Percentiles rank a stretch among this genome's conserved stretches.
These are phyloP conservation scores for Cystobasidium pallidum DNA, from an alignment of 1,284 basidiomycete genomes.

Conservation along the genomic window DNA sequence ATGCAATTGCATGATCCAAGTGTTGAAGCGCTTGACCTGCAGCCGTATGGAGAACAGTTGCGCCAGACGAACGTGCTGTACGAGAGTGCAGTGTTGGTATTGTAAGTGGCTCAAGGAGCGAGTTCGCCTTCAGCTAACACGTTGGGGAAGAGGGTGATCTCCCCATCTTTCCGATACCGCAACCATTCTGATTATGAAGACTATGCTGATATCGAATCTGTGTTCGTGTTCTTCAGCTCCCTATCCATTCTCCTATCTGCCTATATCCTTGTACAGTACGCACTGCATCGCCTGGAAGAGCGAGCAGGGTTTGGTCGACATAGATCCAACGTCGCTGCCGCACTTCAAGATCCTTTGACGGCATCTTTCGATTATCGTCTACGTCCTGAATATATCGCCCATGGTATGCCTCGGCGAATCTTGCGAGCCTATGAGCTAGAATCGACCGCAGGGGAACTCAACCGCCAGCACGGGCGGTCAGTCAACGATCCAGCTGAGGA, in stretches of 20 bases:
- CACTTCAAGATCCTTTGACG: conserved; percentile 10
- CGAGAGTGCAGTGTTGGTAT: background rate
- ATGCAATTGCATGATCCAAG: background rate
- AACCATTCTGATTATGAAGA: no score
- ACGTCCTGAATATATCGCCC: background rate
- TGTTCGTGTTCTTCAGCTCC: background rate
- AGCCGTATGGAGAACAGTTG: background rate
- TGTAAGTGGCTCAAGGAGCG: background rate
- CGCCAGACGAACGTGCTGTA: background rate
- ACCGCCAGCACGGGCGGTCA: background rate
- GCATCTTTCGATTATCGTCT: background rate
- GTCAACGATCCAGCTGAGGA: background rate
- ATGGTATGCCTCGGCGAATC: background rate
- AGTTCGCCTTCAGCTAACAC: no score
- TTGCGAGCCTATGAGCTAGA: background rate
- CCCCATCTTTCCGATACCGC: no score
- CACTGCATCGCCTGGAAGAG: conserved; percentile 11
- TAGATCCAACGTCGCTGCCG: background rate
- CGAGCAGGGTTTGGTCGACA: background rate
- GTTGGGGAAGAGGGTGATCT: no score
- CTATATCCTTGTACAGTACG: conserved; percentile 25
- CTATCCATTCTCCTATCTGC: conserved; percentile 19
- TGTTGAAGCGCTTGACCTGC: background rate
- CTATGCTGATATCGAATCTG: no score
- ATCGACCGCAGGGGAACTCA: background rate